Evolutionary conservation across 768 basidiomycete species (phyloP).

Genomic region (Lyophyllum semitale): DNA sequence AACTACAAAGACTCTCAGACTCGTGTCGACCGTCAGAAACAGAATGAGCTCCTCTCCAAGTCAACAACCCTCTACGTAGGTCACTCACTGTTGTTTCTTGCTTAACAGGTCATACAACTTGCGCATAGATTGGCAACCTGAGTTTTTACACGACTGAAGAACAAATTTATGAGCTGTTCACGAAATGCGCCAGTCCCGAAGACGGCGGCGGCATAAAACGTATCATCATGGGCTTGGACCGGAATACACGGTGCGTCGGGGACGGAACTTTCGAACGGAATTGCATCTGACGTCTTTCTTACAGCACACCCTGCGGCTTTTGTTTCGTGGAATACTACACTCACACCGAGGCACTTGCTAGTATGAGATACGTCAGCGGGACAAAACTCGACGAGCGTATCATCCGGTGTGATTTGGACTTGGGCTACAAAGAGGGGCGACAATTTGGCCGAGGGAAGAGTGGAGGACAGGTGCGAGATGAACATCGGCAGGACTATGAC

Average conservation of each 20-base stretch:
- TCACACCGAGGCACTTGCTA: constrained; percentile 88
- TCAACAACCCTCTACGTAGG: constrained; percentile 92
- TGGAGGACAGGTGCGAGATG: constrained; percentile 96
- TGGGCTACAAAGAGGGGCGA: constrained; percentile 94
- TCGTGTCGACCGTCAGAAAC: constrained; percentile 74
- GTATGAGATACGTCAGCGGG: constrained; percentile 94
- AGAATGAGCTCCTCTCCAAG: constrained; percentile 78
- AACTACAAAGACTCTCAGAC: constrained; percentile 96
- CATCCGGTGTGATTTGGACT: constrained; percentile 95
- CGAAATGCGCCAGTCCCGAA: constrained; percentile 85
- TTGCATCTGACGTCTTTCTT: constrained; percentile 15
- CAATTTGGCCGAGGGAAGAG: constrained; percentile 98
- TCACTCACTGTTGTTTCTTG: constrained; percentile 26
- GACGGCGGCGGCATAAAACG: constrained; percentile 90
- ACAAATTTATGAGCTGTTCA: constrained; percentile 92
- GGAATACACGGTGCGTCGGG: constrained; percentile 70
- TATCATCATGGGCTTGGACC: constrained; percentile 93
- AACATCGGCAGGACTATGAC: constrained; percentile 96
- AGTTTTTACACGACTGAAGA: constrained; percentile 96
- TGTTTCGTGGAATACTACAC: constrained; percentile 98
- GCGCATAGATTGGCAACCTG: constrained; percentile 78
- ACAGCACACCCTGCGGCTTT: constrained; percentile 89
- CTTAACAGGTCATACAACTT: constrained; percentile 14
- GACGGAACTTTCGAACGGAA: constrained; percentile 2
- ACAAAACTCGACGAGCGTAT: constrained; percentile 98